Conservation (phyloP, 2,329 filamentous ascomycete species). For the Aotearoamyces nothofagi region DNA sequence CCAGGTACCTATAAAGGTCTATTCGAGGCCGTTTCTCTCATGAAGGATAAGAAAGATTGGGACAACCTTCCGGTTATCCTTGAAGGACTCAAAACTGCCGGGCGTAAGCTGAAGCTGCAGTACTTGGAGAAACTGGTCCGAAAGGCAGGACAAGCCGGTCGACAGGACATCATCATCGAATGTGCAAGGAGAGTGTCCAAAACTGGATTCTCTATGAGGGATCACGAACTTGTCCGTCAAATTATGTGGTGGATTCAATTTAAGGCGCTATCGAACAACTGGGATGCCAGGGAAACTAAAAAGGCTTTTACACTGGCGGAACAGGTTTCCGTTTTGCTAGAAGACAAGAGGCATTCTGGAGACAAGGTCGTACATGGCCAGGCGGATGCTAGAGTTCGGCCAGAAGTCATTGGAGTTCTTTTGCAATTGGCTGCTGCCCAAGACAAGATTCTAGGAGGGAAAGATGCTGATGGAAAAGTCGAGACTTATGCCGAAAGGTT, state of each 20-base stretch:
- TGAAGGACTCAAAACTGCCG: constrained; percentile 12
- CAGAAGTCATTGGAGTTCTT: constrained; percentile 25
- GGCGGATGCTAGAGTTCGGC: constrained; percentile 22
- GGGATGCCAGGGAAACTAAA: constrained; percentile 9
- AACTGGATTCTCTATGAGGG: constrained; percentile 15
- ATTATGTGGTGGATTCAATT: constrained; percentile 10
- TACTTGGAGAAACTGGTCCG: constrained; percentile 7
- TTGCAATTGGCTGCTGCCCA: constrained; percentile 28
- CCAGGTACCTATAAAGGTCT: constrained; percentile 7
- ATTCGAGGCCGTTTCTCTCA: constrained; percentile 10
- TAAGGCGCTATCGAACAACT: constrained; percentile 11
- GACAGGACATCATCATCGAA: constrained; percentile 16
- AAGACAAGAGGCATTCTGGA: constrained; percentile 13
- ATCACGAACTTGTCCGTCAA: constrained; percentile 5
- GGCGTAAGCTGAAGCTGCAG: background rate
- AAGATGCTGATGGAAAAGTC: constrained; percentile 25
- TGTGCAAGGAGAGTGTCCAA: constrained; percentile 12
- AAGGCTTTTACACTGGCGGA: constrained; percentile 17
- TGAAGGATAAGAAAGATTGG: constrained; percentile 19
- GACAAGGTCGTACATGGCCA: constrained; percentile 5
- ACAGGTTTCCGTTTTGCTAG: constrained; percentile 14
- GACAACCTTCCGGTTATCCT: constrained; percentile 18
- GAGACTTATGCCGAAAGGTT: constrained; percentile 20
- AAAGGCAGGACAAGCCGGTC: constrained; percentile 6
- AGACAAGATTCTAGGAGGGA: constrained; percentile 21